phyloP scores from a whole-genome alignment of 164 flowering plant species.

The Dillenia suffruticosa region DNA sequence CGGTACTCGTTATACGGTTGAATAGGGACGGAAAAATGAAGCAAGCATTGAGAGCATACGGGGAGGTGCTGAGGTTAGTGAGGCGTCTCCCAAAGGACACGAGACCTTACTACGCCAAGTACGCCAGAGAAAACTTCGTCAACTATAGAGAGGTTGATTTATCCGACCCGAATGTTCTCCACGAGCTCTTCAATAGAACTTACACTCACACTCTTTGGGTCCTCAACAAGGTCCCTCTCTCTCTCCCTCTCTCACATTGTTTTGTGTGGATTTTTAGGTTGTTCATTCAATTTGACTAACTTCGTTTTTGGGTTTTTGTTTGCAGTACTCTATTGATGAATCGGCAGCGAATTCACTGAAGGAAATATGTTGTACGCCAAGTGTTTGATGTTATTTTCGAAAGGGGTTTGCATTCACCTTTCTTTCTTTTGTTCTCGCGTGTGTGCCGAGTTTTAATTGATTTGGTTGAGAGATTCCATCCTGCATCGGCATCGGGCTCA shows the following conservation, averaged over 20 bases:
- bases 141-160: constrained; percentile 66
- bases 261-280: neutral
- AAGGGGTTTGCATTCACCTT: neutral
- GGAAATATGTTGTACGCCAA: constrained; percentile 32
- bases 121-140: constrained; percentile 76
- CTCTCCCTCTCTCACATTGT: neutral
- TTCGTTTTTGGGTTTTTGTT: neutral
- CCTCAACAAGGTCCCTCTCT: constrained; percentile 51
- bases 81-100: constrained; percentile 61
- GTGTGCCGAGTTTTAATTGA: no score
- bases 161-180: constrained; percentile 31
- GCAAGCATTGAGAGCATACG: constrained; percentile 54
- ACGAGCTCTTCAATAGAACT: constrained; percentile 56
- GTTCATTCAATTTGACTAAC: neutral
- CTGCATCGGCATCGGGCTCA: no score
- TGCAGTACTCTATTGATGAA: constrained; percentile 63
- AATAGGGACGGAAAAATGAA: constrained; percentile 27
- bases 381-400: constrained; percentile 25
- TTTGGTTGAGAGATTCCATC: no score
- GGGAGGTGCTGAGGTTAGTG: constrained; percentile 58
- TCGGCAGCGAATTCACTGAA: constrained; percentile 50
- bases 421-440: neutral
- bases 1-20: no score
- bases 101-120: constrained; percentile 73
- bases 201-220: constrained; percentile 67